These are phyloP conservation scores for Exobasidium rhododendri DNA, from an alignment of 1,284 basidiomycete species.

Conservation along the genomic window DNA sequence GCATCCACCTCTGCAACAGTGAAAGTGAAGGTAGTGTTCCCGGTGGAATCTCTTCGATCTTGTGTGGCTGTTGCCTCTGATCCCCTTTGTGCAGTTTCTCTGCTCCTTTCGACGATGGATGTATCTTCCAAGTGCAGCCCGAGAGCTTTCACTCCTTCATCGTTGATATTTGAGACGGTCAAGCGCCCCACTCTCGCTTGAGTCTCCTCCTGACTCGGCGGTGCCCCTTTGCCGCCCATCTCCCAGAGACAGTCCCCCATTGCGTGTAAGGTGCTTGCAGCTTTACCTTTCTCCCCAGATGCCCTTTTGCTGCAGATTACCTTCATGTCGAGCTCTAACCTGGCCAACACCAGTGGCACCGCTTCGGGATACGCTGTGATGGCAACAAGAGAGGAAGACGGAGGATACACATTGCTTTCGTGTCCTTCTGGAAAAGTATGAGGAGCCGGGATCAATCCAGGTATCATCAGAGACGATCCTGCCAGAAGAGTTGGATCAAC, in stretches of 20 bases:
- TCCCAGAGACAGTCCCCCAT: constrained; percentile 10
- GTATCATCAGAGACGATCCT: constrained; percentile 15
- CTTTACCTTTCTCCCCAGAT: constrained; percentile 14
- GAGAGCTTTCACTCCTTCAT: background rate
- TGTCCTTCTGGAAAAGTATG: constrained; percentile 11
- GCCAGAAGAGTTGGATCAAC: constrained; percentile 10
- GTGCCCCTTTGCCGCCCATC: constrained; percentile 6
- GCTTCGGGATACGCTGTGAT: constrained; percentile 6
- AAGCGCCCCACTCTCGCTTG: background rate
- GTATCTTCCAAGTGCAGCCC: too few species aligned
- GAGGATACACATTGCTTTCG: background rate
- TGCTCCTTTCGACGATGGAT: too few species aligned
- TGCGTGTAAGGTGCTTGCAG: constrained; percentile 4
- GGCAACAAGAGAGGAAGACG: constrained; percentile 1
- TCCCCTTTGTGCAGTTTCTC: background rate
- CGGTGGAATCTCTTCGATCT: background rate
- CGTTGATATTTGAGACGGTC: background rate
- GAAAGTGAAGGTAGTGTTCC: background rate
- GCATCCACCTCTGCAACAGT: constrained; percentile 10
- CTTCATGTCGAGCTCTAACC: constrained; percentile 8
- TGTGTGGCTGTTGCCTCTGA: background rate
- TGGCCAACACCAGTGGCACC: constrained; percentile 12
- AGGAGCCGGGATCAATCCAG: constrained; percentile 9
- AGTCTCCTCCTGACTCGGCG: constrained; percentile 7
- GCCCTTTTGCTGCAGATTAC: constrained; percentile 1